Percentiles rank a stretch among this genome's conserved stretches.
phyloP scores from a whole-genome alignment of 163 green algal genomes.

The Prototheca cutis region DNA sequence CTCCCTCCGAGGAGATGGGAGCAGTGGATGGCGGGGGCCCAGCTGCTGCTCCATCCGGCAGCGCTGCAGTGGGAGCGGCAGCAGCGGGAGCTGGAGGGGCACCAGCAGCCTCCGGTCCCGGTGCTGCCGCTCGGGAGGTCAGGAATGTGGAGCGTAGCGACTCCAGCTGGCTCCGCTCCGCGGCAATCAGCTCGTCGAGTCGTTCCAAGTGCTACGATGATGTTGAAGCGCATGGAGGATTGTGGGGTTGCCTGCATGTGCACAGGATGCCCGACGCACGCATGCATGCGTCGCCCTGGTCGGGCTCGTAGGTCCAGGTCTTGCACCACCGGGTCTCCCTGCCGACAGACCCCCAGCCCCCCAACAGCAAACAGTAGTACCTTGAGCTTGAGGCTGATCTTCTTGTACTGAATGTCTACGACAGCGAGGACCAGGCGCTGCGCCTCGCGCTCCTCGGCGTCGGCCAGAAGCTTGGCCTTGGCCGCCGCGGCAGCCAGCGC shows the following conservation, averaged over 20 bases:
- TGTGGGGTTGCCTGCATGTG: neutral
- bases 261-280: too few species aligned
- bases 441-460: conserved; percentile 75
- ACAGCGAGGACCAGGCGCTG: conserved; percentile 51
- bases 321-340: too few species aligned
- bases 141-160: neutral
- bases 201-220: neutral
- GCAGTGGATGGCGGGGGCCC: too few species aligned
- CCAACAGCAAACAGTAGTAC: neutral
- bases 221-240: neutral
- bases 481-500: conserved; percentile 65
- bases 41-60: too few species aligned
- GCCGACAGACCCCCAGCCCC: neutral
- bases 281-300: too few species aligned
- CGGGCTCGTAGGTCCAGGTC: too few species aligned
- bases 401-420: conserved; percentile 35
- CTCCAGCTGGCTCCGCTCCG: neutral
- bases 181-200: conserved; percentile 1
- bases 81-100: too few species aligned
- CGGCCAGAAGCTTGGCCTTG: conserved; percentile 67
- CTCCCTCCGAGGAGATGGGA: too few species aligned
- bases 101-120: too few species aligned
- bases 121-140: too few species aligned
- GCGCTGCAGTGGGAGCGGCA: too few species aligned
- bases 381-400: conserved; percentile 14